phyloP scores from a whole-genome alignment of 768 basidiomycete genomes.

The Phallus indusiatus region DNA sequence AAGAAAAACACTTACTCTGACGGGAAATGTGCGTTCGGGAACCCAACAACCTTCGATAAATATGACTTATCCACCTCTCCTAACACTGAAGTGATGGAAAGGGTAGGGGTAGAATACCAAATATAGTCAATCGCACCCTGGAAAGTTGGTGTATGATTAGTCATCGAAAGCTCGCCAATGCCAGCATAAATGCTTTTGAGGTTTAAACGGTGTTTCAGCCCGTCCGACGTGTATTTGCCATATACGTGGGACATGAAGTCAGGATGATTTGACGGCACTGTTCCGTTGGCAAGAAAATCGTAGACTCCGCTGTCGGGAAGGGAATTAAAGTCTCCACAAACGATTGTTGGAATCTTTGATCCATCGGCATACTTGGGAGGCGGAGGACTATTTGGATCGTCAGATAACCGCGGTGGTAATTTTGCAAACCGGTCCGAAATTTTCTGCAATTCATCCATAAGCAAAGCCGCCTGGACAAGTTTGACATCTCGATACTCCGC shows the following conservation, averaged over 20 bases:
- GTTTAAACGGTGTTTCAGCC: slow-evolving; percentile 67
- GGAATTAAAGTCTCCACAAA: slow-evolving; percentile 97
- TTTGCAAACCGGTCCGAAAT: slow-evolving; percentile 75
- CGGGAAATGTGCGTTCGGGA: slow-evolving; percentile 94
- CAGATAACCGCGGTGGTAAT: slow-evolving; percentile 58
- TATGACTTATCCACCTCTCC: slow-evolving; percentile 81
- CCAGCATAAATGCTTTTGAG: slow-evolving; percentile 79
- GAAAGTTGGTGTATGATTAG: slow-evolving; percentile 87
- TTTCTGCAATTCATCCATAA: slow-evolving; percentile 91
- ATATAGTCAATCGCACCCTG: slow-evolving; percentile 87
- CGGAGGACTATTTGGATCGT: slow-evolving; percentile 17
- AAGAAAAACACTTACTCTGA: slow-evolving; percentile 67
- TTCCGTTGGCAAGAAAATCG: slow-evolving; percentile 76
- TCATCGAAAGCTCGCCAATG: slow-evolving; percentile 56
- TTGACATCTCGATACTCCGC: slow-evolving; percentile 91
- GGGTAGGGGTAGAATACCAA: slow-evolving; percentile 72
- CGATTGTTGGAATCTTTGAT: slow-evolving; percentile 79
- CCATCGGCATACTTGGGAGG: slow-evolving; percentile 74
- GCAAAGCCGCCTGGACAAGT: slow-evolving; percentile 87
- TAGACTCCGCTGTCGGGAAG: slow-evolving; percentile 80
- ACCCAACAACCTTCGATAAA: slow-evolving; percentile 85
- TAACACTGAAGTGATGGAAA: slow-evolving; percentile 75
- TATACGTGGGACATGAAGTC: slow-evolving; percentile 92
- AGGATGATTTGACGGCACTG: slow-evolving; percentile 60
- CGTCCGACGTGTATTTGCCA: slow-evolving; percentile 87